Conservation (phyloP, 1,139 yeast genomes). For the Nakaseomyces kungkrabaensis region DNA sequence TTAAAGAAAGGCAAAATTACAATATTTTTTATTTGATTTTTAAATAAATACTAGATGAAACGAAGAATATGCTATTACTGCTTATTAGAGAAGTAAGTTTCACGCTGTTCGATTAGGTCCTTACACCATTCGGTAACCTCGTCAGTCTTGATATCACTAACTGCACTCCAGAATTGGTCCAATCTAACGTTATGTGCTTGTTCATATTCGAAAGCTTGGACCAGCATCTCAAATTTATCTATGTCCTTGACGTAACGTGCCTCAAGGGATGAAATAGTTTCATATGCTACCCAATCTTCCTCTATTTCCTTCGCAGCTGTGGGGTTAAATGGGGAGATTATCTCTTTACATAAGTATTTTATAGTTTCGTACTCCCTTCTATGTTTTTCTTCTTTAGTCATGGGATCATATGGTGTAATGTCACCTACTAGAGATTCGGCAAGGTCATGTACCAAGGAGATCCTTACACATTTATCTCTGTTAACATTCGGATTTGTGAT, state of each 20-base stretch:
- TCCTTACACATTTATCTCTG: slow-evolving; percentile 60
- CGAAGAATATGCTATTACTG: not conserved
- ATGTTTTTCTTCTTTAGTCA: slow-evolving; percentile 65
- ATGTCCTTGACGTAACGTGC: slow-evolving; percentile 91
- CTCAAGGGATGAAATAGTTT: slow-evolving; percentile 68
- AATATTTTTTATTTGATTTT: not conserved
- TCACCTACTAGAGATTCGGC: slow-evolving; percentile 94
- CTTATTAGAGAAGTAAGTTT: slow-evolving; percentile 25
- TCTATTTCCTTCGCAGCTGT: slow-evolving; percentile 56
- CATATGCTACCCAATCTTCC: slow-evolving; percentile 85
- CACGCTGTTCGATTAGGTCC: slow-evolving; percentile 52
- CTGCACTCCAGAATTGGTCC: slow-evolving; percentile 60
- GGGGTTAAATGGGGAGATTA: slow-evolving; percentile 56
- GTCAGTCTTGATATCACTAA: slow-evolving; percentile 54
- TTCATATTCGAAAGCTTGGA: slow-evolving; percentile 89
- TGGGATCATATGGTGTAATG: slow-evolving; percentile 76
- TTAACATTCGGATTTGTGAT: slow-evolving; percentile 44
- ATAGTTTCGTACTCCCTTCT: slow-evolving; percentile 74
- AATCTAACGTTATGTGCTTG: slow-evolving; percentile 48
- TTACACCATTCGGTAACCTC: slow-evolving; percentile 70
- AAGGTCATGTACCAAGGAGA: slow-evolving; percentile 85
- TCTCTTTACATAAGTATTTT: slow-evolving; percentile 44
- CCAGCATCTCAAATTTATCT: slow-evolving; percentile 86
- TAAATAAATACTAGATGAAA: too few relatives aligned
- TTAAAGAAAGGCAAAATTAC: too few relatives aligned